Evolutionary conservation across 805 yeast genomes (phyloP).

Genomic region (Candida vaughaniae): DNA sequence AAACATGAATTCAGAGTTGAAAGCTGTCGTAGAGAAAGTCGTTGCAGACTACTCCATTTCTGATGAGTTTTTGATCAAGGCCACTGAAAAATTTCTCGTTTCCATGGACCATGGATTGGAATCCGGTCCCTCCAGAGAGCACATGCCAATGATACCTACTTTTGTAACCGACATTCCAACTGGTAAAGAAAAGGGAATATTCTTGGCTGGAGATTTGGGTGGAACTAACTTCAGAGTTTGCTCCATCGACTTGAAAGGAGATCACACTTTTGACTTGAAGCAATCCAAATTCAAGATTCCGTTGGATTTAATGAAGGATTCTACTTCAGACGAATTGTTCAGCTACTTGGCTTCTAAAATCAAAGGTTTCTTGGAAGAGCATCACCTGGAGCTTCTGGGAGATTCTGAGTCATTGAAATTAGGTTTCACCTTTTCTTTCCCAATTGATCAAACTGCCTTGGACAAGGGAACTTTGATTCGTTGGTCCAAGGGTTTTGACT

Average conservation of each 20-base stretch:
- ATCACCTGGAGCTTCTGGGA: slow-evolving; percentile 45
- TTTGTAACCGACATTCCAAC: slow-evolving; percentile 81
- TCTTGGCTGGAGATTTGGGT: slow-evolving; percentile 90
- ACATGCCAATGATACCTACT: slow-evolving; percentile 87
- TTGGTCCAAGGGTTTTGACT: slow-evolving; percentile 96
- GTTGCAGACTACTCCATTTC: slow-evolving; percentile 42
- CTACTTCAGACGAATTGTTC: slow-evolving; percentile 65
- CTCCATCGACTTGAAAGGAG: slow-evolving; percentile 74
- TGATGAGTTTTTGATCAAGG: slow-evolving; percentile 42
- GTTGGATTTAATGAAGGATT: slow-evolving; percentile 65
- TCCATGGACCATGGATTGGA: slow-evolving; percentile 62
- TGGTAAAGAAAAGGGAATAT: slow-evolving; percentile 81
- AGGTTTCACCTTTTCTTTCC: slow-evolving; percentile 95
- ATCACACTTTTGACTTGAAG: slow-evolving; percentile 71
- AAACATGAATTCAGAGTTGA: slow-evolving; percentile 20
- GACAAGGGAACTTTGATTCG: slow-evolving; percentile 79
- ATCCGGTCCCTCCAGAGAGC: slow-evolving; percentile 40
- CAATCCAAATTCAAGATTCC: slow-evolving; percentile 84
- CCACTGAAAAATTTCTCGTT: slow-evolving; percentile 56
- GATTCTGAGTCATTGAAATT: slow-evolving; percentile 48
- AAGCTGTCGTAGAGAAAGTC: slow-evolving; percentile 33
- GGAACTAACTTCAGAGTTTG: slow-evolving; percentile 97
- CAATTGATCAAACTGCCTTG: slow-evolving; percentile 81
- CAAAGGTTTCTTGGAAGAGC: slow-evolving; percentile 58
- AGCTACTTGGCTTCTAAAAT: slow-evolving; percentile 72